Evolutionary conservation across 352 stramenopile species (phyloP).

Genomic region (Thraustochytrium sp.): DNA sequence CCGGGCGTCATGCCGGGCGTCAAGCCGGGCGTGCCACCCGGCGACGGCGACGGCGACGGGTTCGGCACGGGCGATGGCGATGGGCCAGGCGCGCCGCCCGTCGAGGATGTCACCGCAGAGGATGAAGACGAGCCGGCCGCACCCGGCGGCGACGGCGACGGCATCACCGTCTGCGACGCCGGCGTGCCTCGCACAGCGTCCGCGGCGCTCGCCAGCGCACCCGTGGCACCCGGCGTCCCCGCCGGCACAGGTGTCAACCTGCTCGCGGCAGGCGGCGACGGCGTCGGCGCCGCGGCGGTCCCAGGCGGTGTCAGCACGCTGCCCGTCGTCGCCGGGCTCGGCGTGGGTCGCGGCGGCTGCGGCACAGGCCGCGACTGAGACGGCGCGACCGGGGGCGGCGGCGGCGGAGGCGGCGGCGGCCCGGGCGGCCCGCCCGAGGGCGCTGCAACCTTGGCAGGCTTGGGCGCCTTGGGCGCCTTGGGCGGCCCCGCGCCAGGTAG

Average conservation of each 20-base stretch:
- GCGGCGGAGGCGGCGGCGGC: not conserved
- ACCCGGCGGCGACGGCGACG: not conserved
- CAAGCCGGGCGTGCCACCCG: not conserved
- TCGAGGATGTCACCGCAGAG: not conserved
- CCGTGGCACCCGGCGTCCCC: not conserved
- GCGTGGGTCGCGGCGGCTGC: too few species aligned
- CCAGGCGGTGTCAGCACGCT: too few species aligned
- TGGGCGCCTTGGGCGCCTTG: not conserved
- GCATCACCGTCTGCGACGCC: not conserved
- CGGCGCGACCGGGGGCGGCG: not conserved
- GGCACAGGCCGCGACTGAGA: not conserved
- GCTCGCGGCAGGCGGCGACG: not conserved
- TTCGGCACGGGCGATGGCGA: not conserved
- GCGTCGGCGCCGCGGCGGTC: not conserved
- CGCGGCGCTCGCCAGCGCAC: not conserved
- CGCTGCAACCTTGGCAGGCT: too few species aligned
- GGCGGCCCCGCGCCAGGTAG: not conserved
- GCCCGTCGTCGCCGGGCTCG: too few species aligned
- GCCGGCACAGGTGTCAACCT: not conserved
- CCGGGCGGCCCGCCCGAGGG: too few species aligned
- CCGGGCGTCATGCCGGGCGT: not conserved
- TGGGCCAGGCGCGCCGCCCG: not conserved
- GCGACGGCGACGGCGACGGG: constrained; percentile 20
- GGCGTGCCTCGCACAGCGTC: not conserved
- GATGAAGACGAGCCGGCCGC: not conserved